These are phyloP conservation scores for Acrocalymma vagum DNA, from an alignment of 2,329 filamentous ascomycete species.

Conservation along the genomic window DNA sequence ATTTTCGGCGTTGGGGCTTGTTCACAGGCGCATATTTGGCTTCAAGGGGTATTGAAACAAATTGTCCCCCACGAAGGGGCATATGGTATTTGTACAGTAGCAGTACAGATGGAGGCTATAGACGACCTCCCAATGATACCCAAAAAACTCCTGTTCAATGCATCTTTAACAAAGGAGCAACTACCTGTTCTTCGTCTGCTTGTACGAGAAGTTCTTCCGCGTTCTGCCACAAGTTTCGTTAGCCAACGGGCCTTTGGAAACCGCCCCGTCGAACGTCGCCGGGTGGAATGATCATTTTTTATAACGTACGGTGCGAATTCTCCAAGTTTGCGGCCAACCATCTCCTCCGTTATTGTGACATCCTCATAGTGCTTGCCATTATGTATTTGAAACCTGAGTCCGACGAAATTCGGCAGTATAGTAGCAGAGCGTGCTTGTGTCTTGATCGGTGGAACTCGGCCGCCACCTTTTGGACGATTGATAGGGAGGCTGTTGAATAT, in stretches of 20 bases:
- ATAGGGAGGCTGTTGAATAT: slow-evolving; percentile 66
- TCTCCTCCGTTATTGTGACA: slow-evolving; percentile 87
- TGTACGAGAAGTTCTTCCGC: slow-evolving; percentile 73
- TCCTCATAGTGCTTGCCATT: slow-evolving; percentile 90
- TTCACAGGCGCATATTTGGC: slow-evolving; percentile 27
- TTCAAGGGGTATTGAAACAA: slow-evolving; percentile 18
- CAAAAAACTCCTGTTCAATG: slow-evolving; percentile 44
- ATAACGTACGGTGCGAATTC: slow-evolving; percentile 83
- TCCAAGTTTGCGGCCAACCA: slow-evolving; percentile 95
- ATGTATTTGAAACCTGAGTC: slow-evolving; percentile 87
- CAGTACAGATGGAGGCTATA: slow-evolving; percentile 36
- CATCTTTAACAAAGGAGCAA: slow-evolving; percentile 20
- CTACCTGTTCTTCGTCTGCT: slow-evolving; percentile 75
- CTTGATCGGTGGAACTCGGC: slow-evolving; percentile 75
- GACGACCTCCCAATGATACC: slow-evolving; percentile 44
- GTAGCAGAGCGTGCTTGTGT: slow-evolving; percentile 89
- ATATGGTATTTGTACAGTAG: slow-evolving; percentile 42
- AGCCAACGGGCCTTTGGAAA: slow-evolving; percentile 7
- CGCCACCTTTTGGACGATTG: slow-evolving; percentile 65
- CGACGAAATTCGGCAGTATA: slow-evolving; percentile 91
- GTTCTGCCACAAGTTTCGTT: slow-evolving; percentile 59
- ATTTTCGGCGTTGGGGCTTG: slow-evolving; percentile 37
- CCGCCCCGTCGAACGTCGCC: background rate
- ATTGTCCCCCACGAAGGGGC: slow-evolving; percentile 17
- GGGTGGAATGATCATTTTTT: background rate